A percentile compares a stretch with the other conserved stretches of the same genome.
These are phyloP conservation scores for Coelastrella sp. DNA, from an alignment of 139 green algal species.

Conservation along the genomic window DNA sequence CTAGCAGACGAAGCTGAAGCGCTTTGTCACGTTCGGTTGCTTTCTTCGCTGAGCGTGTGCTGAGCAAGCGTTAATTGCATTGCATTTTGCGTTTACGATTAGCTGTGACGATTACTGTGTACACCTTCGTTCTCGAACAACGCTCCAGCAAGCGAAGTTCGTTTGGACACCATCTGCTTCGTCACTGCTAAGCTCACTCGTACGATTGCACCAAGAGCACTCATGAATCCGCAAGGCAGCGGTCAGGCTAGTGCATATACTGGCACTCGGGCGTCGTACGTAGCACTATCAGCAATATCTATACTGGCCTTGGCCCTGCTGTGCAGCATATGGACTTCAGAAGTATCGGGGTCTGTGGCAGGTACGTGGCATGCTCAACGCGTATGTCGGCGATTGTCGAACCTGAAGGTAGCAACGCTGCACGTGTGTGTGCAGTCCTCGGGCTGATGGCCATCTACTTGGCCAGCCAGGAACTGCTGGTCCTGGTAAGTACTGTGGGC, in stretches of 20 bases:
- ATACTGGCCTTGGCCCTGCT: slow-evolving; percentile 38
- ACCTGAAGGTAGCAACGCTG: neutral
- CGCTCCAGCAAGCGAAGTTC: too few species aligned
- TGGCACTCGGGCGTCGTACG: slow-evolving; percentile 34
- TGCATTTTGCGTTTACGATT: too few species aligned
- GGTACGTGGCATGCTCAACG: neutral
- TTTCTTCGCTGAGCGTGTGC: too few species aligned
- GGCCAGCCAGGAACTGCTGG: slow-evolving; percentile 31
- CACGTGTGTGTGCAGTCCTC: neutral
- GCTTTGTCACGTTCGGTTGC: too few species aligned
- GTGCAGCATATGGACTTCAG: slow-evolving; percentile 36
- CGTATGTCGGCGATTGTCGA: neutral
- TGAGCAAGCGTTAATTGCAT: too few species aligned
- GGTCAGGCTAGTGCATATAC: neutral
- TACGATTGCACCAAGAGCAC: neutral
- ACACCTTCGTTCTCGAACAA: too few species aligned
- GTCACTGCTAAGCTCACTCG: too few species aligned
- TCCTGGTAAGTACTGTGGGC: slow-evolving; percentile 21
- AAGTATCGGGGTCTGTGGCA: slow-evolving; percentile 1
- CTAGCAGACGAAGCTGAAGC: neutral
- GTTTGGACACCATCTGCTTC: too few species aligned
- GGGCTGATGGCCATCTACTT: slow-evolving; percentile 43
- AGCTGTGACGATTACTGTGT: too few species aligned
- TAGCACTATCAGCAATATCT: slow-evolving; percentile 43
- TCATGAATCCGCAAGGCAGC: neutral